Evolutionary conservation across 208 protist species (phyloP), one percentile per base, ranked within the genome.

Genomic region (Phytomonas sp.): DNA sequence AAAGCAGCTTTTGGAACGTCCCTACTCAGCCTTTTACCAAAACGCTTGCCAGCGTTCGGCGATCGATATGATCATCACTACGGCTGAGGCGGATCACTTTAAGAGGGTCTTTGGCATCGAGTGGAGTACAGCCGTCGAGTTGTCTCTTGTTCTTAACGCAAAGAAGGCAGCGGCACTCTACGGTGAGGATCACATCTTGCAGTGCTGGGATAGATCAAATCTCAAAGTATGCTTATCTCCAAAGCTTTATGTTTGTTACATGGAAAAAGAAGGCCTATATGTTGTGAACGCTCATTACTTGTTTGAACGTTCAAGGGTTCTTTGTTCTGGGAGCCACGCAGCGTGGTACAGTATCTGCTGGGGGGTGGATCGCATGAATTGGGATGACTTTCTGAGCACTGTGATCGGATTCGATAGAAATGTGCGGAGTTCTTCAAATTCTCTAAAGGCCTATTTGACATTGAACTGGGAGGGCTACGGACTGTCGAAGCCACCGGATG

Each of bases 251-350:
- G 68, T 91, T 36, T 87, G 79, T 29, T 87, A 86, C 69, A 70
- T 93, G 37, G 79, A 76, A 19, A 62, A 63, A 12, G 84, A 91
- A 37, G 90, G 84, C 33, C 56, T 93, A n/a, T 95, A 89, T 71
- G 86, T 95, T 36, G 68, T 93, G 62, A 95, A 95, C 69, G 82
- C 84, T 23, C 89, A 87, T 60, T 93, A 93, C 75, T 77, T 78
- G 52, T 89, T 85, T 70, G 70, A 77, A 23, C 81, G 78, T 30
- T 71, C 90, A 8, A 79, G 81, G 33, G 76, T 89, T 64, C 80
- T 89, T 67, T 70, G 64, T 29, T 83, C 81, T 6, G 37, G 75
- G 8, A 23, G 60, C 33, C 74, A 81, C 42, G 79, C 83, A 12
- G 76, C 75, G 34, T 95, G 87, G 84, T 92, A 82, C 68, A 73